Evolutionary conservation across 805 yeast species (phyloP).

Genomic region (Jamesozyma piceae): DNA sequence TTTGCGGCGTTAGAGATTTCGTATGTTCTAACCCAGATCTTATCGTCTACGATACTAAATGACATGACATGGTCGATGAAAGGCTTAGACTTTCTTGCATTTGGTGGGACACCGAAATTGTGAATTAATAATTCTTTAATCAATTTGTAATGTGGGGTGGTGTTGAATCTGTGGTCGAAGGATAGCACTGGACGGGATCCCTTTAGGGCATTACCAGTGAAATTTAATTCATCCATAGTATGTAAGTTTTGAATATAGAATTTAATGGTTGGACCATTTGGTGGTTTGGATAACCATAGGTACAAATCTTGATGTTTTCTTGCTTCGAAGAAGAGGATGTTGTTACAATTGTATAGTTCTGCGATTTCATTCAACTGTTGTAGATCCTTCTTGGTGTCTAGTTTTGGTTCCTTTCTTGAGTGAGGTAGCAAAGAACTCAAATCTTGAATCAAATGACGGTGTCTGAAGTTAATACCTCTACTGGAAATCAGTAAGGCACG

Average conservation of each 20-base stretch:
- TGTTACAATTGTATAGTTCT: slow-evolving; percentile 93
- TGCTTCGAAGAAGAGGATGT: slow-evolving; percentile 86
- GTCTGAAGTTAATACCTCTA: slow-evolving; percentile 90
- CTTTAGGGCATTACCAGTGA: slow-evolving; percentile 90
- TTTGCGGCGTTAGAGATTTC: slow-evolving; percentile 65
- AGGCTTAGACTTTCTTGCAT: slow-evolving; percentile 86
- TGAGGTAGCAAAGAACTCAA: slow-evolving; percentile 77
- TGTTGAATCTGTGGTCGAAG: slow-evolving; percentile 73
- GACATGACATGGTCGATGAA: slow-evolving; percentile 93
- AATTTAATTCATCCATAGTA: slow-evolving; percentile 90
- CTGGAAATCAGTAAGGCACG: slow-evolving; percentile 83
- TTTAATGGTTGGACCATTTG: slow-evolving; percentile 94
- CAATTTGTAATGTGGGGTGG: slow-evolving; percentile 56
- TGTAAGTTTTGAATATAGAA: slow-evolving; percentile 91
- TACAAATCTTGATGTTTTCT: slow-evolving; percentile 94
- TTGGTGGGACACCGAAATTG: slow-evolving; percentile 90
- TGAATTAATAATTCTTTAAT: slow-evolving; percentile 78
- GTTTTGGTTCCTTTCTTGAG: slow-evolving; percentile 90
- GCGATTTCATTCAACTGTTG: slow-evolving; percentile 90
- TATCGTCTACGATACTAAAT: slow-evolving; percentile 83
- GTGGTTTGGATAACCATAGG: slow-evolving; percentile 91
- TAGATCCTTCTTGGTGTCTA: slow-evolving; percentile 85
- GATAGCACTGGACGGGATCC: slow-evolving; percentile 92
- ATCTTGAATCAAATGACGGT: slow-evolving; percentile 87
- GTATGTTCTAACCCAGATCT: slow-evolving; percentile 91